A percentile compares a stretch with the other conserved stretches of the same genome.
Evolutionary conservation across 1,284 basidiomycete genomes (phyloP).

Genomic region (Cryptococcus sp.): DNA sequence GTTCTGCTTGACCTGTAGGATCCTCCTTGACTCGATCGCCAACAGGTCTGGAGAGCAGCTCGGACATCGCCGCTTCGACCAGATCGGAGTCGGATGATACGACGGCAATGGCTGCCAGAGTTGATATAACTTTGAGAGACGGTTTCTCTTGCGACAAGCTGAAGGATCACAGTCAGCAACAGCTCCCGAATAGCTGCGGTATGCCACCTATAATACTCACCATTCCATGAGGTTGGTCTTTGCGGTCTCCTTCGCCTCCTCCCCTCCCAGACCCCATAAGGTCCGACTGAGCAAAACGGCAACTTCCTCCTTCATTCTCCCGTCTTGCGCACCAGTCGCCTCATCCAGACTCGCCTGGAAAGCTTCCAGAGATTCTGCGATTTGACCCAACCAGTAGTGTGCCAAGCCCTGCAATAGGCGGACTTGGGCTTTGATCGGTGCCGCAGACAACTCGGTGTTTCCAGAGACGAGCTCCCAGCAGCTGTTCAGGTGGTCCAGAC

Average conservation of each 20-base stretch:
- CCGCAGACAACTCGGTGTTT: conserved; percentile 52
- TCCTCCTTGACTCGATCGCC: conserved; percentile 28
- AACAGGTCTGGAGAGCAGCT: conserved; percentile 59
- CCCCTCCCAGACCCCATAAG: conserved; percentile 75
- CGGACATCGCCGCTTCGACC: conserved; percentile 82
- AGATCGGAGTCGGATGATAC: conserved; percentile 74
- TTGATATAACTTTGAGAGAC: conserved; percentile 70
- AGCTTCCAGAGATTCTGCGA: conserved; percentile 64
- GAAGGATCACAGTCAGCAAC: conserved; percentile 55
- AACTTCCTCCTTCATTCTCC: conserved; percentile 66
- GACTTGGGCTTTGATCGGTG: conserved; percentile 63
- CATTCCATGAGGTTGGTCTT: conserved; percentile 80
- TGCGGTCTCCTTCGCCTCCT: conserved; percentile 73
- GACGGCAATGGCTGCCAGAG: conserved; percentile 82
- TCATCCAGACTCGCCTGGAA: conserved; percentile 69
- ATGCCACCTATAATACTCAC: conserved; percentile 56
- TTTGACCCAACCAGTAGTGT: conserved; percentile 65
- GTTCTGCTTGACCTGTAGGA: conserved; percentile 30
- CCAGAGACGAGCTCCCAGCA: conserved; percentile 69
- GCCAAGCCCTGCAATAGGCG: conserved; percentile 72
- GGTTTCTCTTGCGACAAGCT: conserved; percentile 64
- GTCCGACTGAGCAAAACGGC: conserved; percentile 74
- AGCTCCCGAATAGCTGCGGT: conserved; percentile 8
- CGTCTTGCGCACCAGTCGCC: conserved; percentile 36
- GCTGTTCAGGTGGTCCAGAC: conserved; percentile 71